Evolutionary conservation across 2,329 filamentous ascomycete species (phyloP), one percentile per base, ranked within the genome.

Genomic region (Rutstroemia sp.): DNA sequence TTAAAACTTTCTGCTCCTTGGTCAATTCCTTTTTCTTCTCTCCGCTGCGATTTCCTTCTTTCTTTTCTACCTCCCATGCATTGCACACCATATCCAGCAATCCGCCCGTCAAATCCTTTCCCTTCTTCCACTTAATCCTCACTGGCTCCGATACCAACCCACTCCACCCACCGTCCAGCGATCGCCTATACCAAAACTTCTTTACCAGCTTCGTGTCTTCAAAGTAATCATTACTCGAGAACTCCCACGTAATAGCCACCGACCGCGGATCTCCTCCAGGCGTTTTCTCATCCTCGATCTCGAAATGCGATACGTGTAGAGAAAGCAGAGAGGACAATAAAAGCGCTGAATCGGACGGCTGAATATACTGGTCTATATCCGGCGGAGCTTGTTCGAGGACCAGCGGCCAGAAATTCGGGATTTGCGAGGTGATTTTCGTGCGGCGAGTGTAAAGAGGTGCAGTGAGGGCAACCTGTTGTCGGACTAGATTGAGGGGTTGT

Each of bases 321-420:
- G 79, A 79, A 58, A 77, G 79, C 57, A 97, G 83, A 54, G 79
- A 77, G 42, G 81, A 78, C 61, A 86, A 80, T 58, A 97, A 81
- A 60, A 94, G 75, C 8, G 80, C 79, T 14, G 86, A 84, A 75
- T 97, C 92, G 49, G 81, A 80, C 45, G 90, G 87, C 70, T 90
- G 86, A 70, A 97, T 87, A 78, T 86, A 91, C 73, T 90, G 86
- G 74, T 96, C 91, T 65, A 99, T 81, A 61, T 96, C 90, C 48
- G 81, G 79, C 2, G 92, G 91, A 2, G 88, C 85, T 74, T 91
- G 87, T 76, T 95, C 89, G 71, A 97, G 80, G 57, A 96, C 92
- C 58, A 95, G 82, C n/a, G 89, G 79, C 94, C 94, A 97, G 82
- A 97, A 99, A 75, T 89, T 84, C 65, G 84, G 82, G 69, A 96